A percentile compares a stretch with the other conserved stretches of the same genome.
Conservation (phyloP, 495 filamentous ascomycete genomes). For the Cercophora scortea region DNA sequence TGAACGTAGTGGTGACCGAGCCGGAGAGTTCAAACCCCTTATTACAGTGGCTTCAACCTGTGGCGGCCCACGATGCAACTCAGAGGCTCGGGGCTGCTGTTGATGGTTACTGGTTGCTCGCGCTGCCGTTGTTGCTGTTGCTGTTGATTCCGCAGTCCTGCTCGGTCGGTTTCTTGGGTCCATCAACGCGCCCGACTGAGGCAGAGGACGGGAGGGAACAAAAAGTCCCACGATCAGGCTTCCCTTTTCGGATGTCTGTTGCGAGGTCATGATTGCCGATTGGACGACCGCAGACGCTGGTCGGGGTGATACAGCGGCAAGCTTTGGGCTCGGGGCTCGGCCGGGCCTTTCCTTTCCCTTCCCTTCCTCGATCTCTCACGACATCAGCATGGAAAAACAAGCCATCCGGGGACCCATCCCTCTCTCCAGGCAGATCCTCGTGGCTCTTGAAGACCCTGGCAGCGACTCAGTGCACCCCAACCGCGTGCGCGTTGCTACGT, state of each 20-base stretch:
- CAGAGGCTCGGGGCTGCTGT: not conserved
- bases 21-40: not conserved
- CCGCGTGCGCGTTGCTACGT: not conserved
- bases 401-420: too few species aligned
- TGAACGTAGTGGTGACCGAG: not conserved
- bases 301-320: too few species aligned
- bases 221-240: not conserved
- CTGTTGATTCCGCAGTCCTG: too few species aligned
- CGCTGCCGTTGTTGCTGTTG: not conserved
- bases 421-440: not conserved
- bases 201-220: not conserved
- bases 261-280: not conserved
- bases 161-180: too few species aligned
- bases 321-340: too few species aligned
- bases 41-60: too few species aligned
- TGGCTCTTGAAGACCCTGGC: not conserved
- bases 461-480: not conserved
- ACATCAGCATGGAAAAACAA: not conserved
- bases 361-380: too few species aligned
- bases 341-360: too few species aligned
- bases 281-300: not conserved
- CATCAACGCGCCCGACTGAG: not conserved
- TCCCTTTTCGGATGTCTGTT: not conserved
- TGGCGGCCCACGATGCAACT: not conserved
- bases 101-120: too few species aligned